Conservation (phyloP, 306 rosid genomes). For the Carpinus viminea region DNA sequence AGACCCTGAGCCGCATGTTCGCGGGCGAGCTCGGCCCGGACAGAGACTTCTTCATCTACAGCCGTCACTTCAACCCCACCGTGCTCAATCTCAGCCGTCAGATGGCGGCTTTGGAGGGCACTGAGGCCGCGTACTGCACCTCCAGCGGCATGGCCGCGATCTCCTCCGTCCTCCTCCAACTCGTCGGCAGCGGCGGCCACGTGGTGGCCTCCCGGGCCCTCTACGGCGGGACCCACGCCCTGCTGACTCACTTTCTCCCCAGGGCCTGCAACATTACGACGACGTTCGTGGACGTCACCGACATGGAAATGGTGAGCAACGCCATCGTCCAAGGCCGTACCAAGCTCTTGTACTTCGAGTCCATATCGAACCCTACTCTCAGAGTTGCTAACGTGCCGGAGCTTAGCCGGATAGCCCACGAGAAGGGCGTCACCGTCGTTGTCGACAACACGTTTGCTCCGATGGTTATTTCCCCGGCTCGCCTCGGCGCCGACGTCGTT, state of each 20-base stretch:
- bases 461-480: constrained; percentile 77
- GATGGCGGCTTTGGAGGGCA: constrained; percentile 89
- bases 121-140: constrained; percentile 96
- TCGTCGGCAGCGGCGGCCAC: constrained; percentile 63
- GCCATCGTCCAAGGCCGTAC: constrained; percentile 71
- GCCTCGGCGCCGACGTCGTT: constrained; percentile 91
- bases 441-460: constrained; percentile 95
- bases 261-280: constrained; percentile 61
- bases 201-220: constrained; percentile 61
- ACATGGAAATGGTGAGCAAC: constrained; percentile 47
- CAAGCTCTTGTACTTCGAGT: constrained; percentile 70
- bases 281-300: constrained; percentile 59
- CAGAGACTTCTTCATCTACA: constrained; percentile 84
- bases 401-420: constrained; percentile 58
- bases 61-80: constrained; percentile 98
- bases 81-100: constrained; percentile 81
- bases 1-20: constrained; percentile 86
- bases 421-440: constrained; percentile 72
- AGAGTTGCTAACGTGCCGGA: constrained; percentile 74
- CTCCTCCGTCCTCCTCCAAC: constrained; percentile 59
- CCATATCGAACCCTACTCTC: constrained; percentile 73
- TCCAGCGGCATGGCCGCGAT: constrained; percentile 94
- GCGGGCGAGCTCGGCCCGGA: constrained; percentile 88
- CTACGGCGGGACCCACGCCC: constrained; percentile 94
- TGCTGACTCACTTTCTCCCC: constrained; percentile 67